Evolutionary conservation across 148 eudicot genomes (phyloP).

Genomic region (Drosera capensis): DNA sequence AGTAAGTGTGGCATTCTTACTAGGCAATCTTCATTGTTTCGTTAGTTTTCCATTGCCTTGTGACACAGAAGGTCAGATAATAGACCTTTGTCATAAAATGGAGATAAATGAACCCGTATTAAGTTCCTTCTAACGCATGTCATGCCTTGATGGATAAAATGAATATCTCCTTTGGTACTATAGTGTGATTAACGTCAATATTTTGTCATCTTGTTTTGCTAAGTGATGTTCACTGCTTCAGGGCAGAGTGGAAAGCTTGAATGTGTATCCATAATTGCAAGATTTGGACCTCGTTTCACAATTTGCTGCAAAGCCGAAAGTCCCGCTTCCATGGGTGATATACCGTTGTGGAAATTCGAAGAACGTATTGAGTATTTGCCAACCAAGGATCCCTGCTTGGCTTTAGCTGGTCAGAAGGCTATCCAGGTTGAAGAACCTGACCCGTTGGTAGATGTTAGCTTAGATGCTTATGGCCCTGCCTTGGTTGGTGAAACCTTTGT

Average conservation of each 20-base stretch:
- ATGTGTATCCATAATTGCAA: constrained; percentile 61
- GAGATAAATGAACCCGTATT: no score
- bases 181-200: no score
- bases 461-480: constrained; percentile 66
- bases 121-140: no score
- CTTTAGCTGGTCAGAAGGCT: constrained; percentile 79
- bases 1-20: constrained; percentile 27
- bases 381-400: constrained; percentile 74
- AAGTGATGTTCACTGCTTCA: constrained; percentile 38
- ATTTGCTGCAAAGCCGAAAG: constrained; percentile 92
- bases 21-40: no score
- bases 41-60: no score
- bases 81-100: no score
- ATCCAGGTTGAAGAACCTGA: constrained; percentile 93
- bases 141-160: no score
- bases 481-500: constrained; percentile 79
- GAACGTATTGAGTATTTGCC: constrained; percentile 63
- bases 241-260: constrained; percentile 97
- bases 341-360: constrained; percentile 94
- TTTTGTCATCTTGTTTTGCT: no score
- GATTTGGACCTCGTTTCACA: constrained; percentile 58
- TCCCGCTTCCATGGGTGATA: constrained; percentile 81
- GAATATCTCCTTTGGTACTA: no score
- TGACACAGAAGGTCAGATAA: no score
- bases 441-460: constrained; percentile 62